Base-by-base conservation (phyloP, 441 rosid species). In the Arabidopsis hybrid region DNA sequence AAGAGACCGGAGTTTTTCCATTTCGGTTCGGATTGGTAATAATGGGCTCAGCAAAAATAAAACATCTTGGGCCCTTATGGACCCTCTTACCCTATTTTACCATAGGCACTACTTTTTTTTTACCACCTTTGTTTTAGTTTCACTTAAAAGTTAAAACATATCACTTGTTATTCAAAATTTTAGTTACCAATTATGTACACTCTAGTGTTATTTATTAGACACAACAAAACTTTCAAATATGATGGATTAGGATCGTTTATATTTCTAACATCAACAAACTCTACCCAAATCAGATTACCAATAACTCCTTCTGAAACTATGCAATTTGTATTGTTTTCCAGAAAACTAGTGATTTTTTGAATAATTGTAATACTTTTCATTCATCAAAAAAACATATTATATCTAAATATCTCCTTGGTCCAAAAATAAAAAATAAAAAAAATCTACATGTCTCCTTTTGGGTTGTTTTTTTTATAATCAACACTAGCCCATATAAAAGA, bases 11-110 rank as follows among this genome's bases (percentile, higher is more conserved):
- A 60, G 12, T 5, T 2, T 61, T 66, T 17, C 62, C 43, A 45
- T 51, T 72, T 77, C 60, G 59, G 77, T 65, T 60, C 12, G 9
- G 64, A 34, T 57, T 18, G 53, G 50, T 67, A 13, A 38, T 65
- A 51, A 60, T 77, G 80, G 80, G 73, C 69, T 77, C 6, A 31
- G 11, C 32, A 21, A 7, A 1, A 4, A 2, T 2, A 4, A 46
- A 13, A 2, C 0, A 7, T 16, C 0, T 7, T 66, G 69, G 77
- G 77, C 73, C 69, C 16, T 59, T 0, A 10, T 74, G 31, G 67
- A 34, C 47, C 38, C 38, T 0, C 5, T 6, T 72, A 9, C 36
- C 53, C 46, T 42, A 26, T 59, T 40, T 60, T 29, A 8, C 9
- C 39, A 5, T 29, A 42, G 7, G 42, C 13, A 6, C 3, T 13